phyloP scores from a whole-genome alignment of 768 basidiomycete genomes.

The Termitomyces sp. region DNA sequence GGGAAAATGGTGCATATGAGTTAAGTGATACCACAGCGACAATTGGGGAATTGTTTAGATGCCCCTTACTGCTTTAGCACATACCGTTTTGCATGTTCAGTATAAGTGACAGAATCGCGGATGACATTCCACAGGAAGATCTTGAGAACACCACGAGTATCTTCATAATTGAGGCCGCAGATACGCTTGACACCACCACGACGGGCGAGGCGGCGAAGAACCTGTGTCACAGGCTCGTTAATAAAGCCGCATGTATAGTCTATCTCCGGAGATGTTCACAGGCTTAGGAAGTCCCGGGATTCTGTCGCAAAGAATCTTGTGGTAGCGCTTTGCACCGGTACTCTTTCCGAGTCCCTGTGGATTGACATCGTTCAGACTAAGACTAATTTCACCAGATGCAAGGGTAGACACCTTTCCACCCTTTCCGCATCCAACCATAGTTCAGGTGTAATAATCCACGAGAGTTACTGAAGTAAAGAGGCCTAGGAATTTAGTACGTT shows the following conservation, averaged over 20 bases:
- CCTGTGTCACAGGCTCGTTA: constrained; percentile 43
- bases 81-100: constrained; percentile 85
- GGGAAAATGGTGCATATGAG: constrained; percentile 4
- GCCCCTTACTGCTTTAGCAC: constrained; percentile 7
- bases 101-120: constrained; percentile 57
- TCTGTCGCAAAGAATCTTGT: constrained; percentile 78
- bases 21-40: not conserved
- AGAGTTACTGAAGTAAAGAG: not conserved
- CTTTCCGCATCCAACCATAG: constrained; percentile 76
- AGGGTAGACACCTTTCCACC: constrained; percentile 57
- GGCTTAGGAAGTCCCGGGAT: constrained; percentile 54
- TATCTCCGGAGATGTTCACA: not conserved
- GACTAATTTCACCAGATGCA: not conserved
- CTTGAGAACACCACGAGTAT: constrained; percentile 79
- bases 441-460: not conserved
- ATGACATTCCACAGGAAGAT: constrained; percentile 59
- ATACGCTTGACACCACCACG: constrained; percentile 84
- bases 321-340: constrained; percentile 75
- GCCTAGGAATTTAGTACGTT: too few relatives aligned
- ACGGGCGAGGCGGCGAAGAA: constrained; percentile 75
- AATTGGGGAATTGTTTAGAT: not conserved
- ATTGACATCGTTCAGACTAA: constrained; percentile 4
- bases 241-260: constrained; percentile 1
- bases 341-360: constrained; percentile 70
- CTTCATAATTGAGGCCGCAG: constrained; percentile 72